phyloP scores from a whole-genome alignment of 768 basidiomycete genomes.

The Boletus subparvulus region DNA sequence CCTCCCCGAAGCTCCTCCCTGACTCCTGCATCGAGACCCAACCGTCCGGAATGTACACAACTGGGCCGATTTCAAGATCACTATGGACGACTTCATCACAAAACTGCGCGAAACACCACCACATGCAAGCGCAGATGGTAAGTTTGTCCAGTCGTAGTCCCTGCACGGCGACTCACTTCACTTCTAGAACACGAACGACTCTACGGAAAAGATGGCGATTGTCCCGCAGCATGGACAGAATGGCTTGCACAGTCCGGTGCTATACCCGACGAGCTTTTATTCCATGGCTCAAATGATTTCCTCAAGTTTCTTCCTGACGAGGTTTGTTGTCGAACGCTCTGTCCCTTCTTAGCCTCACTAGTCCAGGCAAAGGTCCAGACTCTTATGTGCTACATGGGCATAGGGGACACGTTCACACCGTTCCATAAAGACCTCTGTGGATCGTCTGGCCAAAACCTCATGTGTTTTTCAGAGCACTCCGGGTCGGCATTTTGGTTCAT shows the following conservation, averaged over 20 bases:
- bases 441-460: conserved; percentile 83
- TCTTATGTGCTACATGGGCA: conserved; percentile 82
- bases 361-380: conserved; percentile 65
- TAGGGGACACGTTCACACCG: conserved; percentile 81
- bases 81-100: conserved; percentile 53
- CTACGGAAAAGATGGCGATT: conserved; percentile 78
- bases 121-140: conserved; percentile 43
- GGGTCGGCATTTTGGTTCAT: conserved; percentile 88
- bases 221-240: conserved; percentile 61
- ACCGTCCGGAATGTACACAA: conserved; percentile 62
- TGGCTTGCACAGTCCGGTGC: conserved; percentile 52
- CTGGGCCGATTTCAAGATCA: conserved; percentile 51
- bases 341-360: conserved; percentile 1
- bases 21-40: conserved; percentile 42
- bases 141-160: not conserved
- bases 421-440: conserved; percentile 85
- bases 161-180: not conserved
- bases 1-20: not conserved
- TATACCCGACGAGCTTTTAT: conserved; percentile 54
- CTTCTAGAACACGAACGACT: conserved; percentile 54
- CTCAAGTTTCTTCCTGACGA: conserved; percentile 53
- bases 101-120: conserved; percentile 37
- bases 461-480: conserved; percentile 73
- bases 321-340: conserved; percentile 36
- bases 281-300: conserved; percentile 55